Base-by-base conservation (phyloP, 805 yeast species). In the Candida coleopterorum region DNA sequence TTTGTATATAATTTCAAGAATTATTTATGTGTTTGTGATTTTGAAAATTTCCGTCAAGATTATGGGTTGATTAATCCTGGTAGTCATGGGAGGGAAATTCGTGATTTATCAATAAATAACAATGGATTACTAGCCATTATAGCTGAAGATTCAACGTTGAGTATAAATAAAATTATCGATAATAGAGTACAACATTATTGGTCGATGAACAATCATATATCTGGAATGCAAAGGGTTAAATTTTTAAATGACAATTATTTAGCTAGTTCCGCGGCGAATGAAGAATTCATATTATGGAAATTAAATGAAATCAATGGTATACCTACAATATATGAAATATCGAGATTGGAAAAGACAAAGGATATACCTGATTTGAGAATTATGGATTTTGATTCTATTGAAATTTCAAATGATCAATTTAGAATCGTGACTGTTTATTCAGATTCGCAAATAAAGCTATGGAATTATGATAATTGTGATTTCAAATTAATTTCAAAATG, bases 81-180 rank as follows among this genome's bases (percentile, higher is more conserved):
- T 0, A 70, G 86, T 1, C 97, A 93, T 56, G 98, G 98, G 1
- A 72, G 97, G 44, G 98, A 93, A 56, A 75, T 90, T 5, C 70
- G 98, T 46, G 85, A 79, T 38, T 64, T 89, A 11, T 70, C 83
- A 2, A 67, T 81, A n/a, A 60, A 72, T 0, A 29, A 43, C 6
- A 16, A 16, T 8, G 55, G 43, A 0, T 18, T 39, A 10, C 51
- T 87, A 15, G 72, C 85, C 22, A 78, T 90, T 4, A 97, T 87
- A 4, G 80, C 96, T 0, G 98, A 93, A 55, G 98, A 93, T 52
- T 84, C 97, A 0, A 74, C 86, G 0, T 60, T 93, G 4, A 73
- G 76, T 41, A 44, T 90, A n/a, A 74, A 80, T 5, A 58, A 51
- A 12, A 35, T 76, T 4, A 32, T 41, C 18, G 15, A 34, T 0